A percentile compares a stretch with the other conserved stretches of the same genome.
Conservation (phyloP, 768 basidiomycete species). For the Pleurotus djamor region DNA sequence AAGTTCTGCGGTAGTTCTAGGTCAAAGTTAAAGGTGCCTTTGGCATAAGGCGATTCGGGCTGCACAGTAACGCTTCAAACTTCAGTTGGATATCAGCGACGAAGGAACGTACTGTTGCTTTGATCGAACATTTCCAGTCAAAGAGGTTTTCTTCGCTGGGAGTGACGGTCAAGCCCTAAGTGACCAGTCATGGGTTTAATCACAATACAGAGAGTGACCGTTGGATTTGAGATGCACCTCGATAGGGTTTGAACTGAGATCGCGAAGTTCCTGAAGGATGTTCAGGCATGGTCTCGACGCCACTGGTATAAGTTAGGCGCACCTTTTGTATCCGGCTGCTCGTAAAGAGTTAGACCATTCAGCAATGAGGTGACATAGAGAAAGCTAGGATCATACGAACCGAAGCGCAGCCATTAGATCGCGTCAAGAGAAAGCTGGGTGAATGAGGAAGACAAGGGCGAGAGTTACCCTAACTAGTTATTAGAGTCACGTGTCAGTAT, state of each 20-base stretch:
- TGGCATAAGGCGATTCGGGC: conserved; percentile 82
- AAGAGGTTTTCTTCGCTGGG: conserved; percentile 71
- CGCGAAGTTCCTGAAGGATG: conserved; percentile 58
- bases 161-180: conserved; percentile 61
- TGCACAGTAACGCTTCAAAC: conserved; percentile 21
- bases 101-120: conserved; percentile 57
- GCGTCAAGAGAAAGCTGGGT: background rate
- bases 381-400: conserved; percentile 21
- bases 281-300: conserved; percentile 1
- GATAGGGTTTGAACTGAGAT: conserved; percentile 61
- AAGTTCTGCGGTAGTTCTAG: conserved; percentile 75
- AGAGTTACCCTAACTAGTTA: too few species aligned
- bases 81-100: background rate
- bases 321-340: conserved; percentile 77
- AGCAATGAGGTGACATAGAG: conserved; percentile 10
- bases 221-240: conserved; percentile 37
- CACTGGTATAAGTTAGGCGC: conserved; percentile 1
- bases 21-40: conserved; percentile 75
- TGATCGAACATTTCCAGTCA: conserved; percentile 76
- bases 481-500: too few species aligned
- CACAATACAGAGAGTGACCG: background rate
- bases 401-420: conserved; percentile 36
- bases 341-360: conserved; percentile 11
- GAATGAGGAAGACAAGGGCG: too few species aligned
- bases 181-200: background rate